Evolutionary conservation across 1,284 basidiomycete genomes (phyloP), one percentile per base, ranked within the genome.

Genomic region (Neonothopanus nambi): DNA sequence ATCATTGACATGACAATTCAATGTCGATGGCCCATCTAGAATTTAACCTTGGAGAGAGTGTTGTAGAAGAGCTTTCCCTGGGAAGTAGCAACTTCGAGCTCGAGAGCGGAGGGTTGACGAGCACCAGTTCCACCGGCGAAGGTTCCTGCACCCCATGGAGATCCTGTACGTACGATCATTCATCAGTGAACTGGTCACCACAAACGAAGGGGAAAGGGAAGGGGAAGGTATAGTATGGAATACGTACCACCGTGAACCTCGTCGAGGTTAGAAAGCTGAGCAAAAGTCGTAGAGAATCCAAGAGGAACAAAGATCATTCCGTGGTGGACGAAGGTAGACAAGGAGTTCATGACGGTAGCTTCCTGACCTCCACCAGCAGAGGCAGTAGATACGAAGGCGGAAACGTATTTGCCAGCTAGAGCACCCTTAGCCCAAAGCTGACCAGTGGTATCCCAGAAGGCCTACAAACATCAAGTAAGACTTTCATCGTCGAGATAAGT

Each of bases 361-460:
- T 91, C 89, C 64, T 91, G 89, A 53, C 89, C 89, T 56, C 89
- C 88, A 48, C 87, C 88, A 28, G 75, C 79, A 35, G 75, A 73
- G 20, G 78, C 83, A 2, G 86, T 86, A 20, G 82, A 85, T 51
- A 89, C 78, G 70, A 93, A 91, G 51, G 85, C 70, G 51, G 81
- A 78, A 5, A 80, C 93, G 70, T 87, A 90, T 76, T 97, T 98
- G 63, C 91, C 92, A 49, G 80, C 69, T 45, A 96, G 82, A 1
- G 76, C 80, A 48, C 90, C 91, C 8, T 65, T 59, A 13, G 75
- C 79, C 94, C 94, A 98, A 39, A 91, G 77, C 2, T 68, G 70
- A 58, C 93, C 92, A 11, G 93, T 95, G 4, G 79, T 69, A 66
- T 97, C 95, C 85, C 83, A 89, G 78, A 91, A 89, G 2, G 80